Evolutionary conservation across 2,329 filamentous ascomycete species (phyloP).

Genomic region (Pseudopithomyces chartarum): DNA sequence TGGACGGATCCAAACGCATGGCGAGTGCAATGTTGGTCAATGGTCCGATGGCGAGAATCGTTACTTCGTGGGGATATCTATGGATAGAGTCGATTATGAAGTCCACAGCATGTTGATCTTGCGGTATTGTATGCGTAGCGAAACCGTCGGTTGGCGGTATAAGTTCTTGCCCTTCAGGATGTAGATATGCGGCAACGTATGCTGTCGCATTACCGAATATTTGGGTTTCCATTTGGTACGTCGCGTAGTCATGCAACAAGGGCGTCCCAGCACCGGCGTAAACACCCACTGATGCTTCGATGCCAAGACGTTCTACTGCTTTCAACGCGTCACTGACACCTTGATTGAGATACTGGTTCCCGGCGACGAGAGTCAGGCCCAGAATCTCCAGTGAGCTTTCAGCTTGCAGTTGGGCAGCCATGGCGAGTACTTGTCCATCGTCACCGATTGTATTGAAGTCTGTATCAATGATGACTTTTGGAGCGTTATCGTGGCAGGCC

Average conservation of each 20-base stretch:
- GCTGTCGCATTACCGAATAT: neutral
- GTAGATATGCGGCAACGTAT: neutral
- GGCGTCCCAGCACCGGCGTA: neutral
- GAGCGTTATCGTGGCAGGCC: no score
- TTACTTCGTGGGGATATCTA: slow-evolving; percentile 57
- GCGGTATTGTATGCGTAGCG: neutral
- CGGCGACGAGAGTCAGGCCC: neutral
- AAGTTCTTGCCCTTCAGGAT: neutral
- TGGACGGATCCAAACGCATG: slow-evolving; percentile 52
- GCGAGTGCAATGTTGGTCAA: slow-evolving; percentile 58
- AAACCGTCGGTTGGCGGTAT: neutral
- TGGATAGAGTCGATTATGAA: neutral
- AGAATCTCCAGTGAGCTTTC: neutral
- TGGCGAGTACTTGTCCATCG: neutral
- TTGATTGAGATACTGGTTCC: neutral
- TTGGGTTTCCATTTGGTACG: neutral
- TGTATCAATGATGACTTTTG: neutral
- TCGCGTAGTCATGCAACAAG: neutral
- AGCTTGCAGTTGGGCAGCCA: neutral
- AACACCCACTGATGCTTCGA: neutral
- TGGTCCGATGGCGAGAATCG: slow-evolving; percentile 53
- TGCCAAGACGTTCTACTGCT: neutral
- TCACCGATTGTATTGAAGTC: slow-evolving; percentile 2
- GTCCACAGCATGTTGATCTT: neutral
- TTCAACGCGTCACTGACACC: neutral